These are phyloP conservation scores for Sporothrix humicola DNA, from an alignment of 2,329 filamentous ascomycete species.

Conservation along the genomic window DNA sequence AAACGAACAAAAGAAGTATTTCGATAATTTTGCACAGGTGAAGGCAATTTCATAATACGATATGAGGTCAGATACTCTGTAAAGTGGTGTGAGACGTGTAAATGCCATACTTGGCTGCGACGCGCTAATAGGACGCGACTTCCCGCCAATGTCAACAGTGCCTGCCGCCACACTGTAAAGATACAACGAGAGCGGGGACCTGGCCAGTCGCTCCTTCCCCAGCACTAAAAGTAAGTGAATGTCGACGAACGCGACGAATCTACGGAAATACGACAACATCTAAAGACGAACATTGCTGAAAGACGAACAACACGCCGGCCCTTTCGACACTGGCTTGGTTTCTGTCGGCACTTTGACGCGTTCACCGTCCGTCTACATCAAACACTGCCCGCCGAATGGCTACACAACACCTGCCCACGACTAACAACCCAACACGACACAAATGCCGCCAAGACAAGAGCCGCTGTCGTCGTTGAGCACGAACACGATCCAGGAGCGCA, in stretches of 20 bases:
- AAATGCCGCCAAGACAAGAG: not conserved
- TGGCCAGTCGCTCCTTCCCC: not conserved
- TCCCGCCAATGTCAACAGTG: conserved; percentile 9
- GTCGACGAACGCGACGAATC: not conserved
- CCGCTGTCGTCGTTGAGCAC: not conserved
- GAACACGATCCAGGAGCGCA: not conserved
- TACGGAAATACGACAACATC: not conserved
- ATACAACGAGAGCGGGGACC: not conserved
- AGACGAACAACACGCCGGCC: not conserved
- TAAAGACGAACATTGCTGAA: not conserved
- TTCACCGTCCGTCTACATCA: too few species aligned
- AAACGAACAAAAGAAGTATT: too few species aligned
- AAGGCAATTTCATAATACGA: too few species aligned
- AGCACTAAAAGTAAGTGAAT: not conserved
- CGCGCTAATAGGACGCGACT: conserved; percentile 16
- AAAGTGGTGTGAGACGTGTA: too few species aligned
- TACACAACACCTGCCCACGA: too few species aligned
- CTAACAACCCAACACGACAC: not conserved
- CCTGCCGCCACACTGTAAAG: conserved; percentile 4
- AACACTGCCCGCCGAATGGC: not conserved
- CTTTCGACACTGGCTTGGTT: not conserved
- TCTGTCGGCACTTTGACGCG: not conserved
- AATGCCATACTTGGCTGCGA: not conserved
- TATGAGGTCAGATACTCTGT: too few species aligned
- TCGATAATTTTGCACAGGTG: too few species aligned